Evolutionary conservation across 768 basidiomycete genomes (phyloP).

Genomic region (Glaciozyma martinii): DNA sequence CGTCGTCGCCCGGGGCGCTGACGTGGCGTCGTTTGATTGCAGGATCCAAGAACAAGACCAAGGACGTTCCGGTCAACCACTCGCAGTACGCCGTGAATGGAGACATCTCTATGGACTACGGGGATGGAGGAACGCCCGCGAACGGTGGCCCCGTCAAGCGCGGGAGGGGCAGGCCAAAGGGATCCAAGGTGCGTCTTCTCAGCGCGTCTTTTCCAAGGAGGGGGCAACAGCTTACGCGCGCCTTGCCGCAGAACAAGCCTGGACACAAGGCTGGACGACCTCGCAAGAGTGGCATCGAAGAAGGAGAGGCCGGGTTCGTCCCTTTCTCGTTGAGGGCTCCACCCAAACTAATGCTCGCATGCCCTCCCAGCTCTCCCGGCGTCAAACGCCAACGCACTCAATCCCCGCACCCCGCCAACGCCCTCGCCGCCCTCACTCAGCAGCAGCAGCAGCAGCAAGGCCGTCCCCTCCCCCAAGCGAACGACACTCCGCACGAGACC

Average conservation of each 20-base stretch:
- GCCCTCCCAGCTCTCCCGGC: background rate
- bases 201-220: background rate
- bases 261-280: conserved; percentile 1
- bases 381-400: background rate
- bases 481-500: background rate
- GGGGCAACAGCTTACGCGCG: background rate
- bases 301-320: background rate
- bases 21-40: background rate
- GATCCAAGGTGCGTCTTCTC: background rate
- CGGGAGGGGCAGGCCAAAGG: background rate
- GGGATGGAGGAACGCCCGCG: background rate
- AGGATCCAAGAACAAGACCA: background rate
- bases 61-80: background rate
- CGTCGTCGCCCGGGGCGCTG: background rate
- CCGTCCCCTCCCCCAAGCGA: background rate
- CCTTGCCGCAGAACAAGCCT: background rate
- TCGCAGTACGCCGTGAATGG: background rate
- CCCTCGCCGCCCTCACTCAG: background rate
- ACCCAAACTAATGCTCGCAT: background rate
- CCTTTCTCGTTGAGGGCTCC: background rate
- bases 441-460: background rate
- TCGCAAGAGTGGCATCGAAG: background rate
- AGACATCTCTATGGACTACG: background rate
- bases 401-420: background rate
- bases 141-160: background rate